phyloP scores from a whole-genome alignment of 192 early-diverging fungal species.

The Dissophora ornata region DNA sequence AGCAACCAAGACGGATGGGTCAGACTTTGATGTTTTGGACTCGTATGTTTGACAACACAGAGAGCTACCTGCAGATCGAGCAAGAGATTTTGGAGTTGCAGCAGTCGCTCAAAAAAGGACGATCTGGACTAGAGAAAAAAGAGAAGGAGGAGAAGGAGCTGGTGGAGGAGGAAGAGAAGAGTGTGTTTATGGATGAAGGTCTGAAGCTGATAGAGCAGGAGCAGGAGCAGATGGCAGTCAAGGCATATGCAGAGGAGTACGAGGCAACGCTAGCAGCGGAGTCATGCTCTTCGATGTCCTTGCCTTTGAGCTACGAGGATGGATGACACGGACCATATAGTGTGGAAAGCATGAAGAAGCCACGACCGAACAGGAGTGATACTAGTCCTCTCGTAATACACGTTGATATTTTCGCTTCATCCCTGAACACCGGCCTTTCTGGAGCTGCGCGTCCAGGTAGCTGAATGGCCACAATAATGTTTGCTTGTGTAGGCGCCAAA shows the following conservation, averaged over 20 bases:
- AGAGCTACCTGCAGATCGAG: constrained; percentile 33
- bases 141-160: too few relatives aligned
- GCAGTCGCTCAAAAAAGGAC: constrained; percentile 9
- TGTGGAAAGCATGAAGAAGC: background rate
- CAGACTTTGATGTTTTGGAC: constrained; percentile 10
- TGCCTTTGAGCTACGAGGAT: constrained; percentile 19
- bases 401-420: too few relatives aligned
- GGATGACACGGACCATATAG: constrained; percentile 1
- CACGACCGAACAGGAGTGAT: too few relatives aligned
- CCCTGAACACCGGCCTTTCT: too few relatives aligned
- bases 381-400: too few relatives aligned
- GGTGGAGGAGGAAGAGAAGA: background rate
- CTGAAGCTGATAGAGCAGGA: constrained; percentile 4
- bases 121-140: too few relatives aligned
- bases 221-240: constrained; percentile 41
- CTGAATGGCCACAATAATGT: too few relatives aligned
- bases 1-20: background rate
- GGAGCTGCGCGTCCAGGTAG: too few relatives aligned
- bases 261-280: constrained; percentile 33
- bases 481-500: too few relatives aligned
- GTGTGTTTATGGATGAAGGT: constrained; percentile 40
- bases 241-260: constrained; percentile 39
- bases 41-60: constrained; percentile 46
- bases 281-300: constrained; percentile 24
- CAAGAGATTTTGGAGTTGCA: constrained; percentile 42